Evolutionary conservation across 345 rosid species (phyloP).

Genomic region (Salix exigua): DNA sequence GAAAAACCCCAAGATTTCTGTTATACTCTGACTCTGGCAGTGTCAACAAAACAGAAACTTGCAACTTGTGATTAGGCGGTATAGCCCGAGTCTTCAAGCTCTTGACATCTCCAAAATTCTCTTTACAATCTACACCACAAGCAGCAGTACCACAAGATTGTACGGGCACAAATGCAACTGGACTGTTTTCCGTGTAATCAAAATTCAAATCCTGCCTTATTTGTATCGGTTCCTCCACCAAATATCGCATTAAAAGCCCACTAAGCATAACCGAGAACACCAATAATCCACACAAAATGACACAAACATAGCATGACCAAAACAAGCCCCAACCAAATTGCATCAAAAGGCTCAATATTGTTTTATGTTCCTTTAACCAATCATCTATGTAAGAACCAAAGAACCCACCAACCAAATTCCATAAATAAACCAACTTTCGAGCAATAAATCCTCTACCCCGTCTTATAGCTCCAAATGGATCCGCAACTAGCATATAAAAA

Average conservation of each 20-base stretch:
- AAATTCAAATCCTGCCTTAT: constrained; percentile 59
- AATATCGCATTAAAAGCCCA: constrained; percentile 50
- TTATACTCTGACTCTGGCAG: constrained; percentile 84
- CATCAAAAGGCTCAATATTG: constrained; percentile 33
- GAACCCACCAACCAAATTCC: constrained; percentile 26
- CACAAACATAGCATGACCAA: constrained; percentile 63
- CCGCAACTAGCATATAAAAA: constrained; percentile 37
- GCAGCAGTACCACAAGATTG: constrained; percentile 44
- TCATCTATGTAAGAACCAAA: constrained; percentile 30
- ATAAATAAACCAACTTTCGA: constrained; percentile 18
- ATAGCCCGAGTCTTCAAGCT: constrained; percentile 26
- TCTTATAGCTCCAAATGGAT: constrained; percentile 56
- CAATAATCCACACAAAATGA: constrained; percentile 53
- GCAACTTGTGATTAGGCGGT: constrained; percentile 42
- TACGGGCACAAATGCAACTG: constrained; percentile 62
- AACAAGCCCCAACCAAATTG: constrained; percentile 64
- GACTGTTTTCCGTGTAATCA: constrained; percentile 56
- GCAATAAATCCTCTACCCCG: constrained; percentile 31
- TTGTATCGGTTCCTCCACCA: constrained; percentile 58
- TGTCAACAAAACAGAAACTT: constrained; percentile 40
- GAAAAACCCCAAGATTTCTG: constrained; percentile 78
- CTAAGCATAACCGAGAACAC: constrained; percentile 46
- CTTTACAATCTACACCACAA: constrained; percentile 47
- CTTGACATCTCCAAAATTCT: constrained; percentile 29
- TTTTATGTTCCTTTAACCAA: constrained; percentile 47